These are phyloP conservation scores for Epithele typhae DNA, from an alignment of 768 basidiomycete species.

Conservation along the genomic window DNA sequence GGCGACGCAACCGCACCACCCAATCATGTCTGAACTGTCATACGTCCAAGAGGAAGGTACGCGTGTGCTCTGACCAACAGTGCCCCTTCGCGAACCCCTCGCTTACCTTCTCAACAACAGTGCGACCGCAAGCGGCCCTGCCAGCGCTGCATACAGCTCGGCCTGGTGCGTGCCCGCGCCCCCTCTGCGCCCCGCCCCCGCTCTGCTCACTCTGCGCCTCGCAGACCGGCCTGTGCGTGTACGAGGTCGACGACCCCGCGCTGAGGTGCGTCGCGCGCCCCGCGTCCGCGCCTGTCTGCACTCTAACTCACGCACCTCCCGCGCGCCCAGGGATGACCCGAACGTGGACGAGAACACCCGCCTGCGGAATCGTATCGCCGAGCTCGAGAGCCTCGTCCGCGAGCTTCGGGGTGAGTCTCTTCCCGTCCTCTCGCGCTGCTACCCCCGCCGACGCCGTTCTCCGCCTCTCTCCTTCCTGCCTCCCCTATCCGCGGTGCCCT, in stretches of 20 bases:
- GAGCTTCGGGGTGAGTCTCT: slow-evolving; percentile 65
- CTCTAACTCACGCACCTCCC: background rate
- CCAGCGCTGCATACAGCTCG: slow-evolving; percentile 85
- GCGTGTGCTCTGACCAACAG: slow-evolving; percentile 17
- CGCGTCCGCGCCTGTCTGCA: background rate
- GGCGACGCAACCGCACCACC: slow-evolving; percentile 88
- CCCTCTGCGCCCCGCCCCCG: too few relatives aligned
- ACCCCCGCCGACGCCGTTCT: background rate
- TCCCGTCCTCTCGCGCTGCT: background rate
- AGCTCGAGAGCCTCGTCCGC: slow-evolving; percentile 87
- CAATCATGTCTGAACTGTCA: slow-evolving; percentile 88
- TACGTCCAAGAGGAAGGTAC: slow-evolving; percentile 89
- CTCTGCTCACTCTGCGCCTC: background rate
- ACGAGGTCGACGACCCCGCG: slow-evolving; percentile 89
- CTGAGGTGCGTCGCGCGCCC: slow-evolving; percentile 47
- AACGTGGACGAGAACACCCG: slow-evolving; percentile 84
- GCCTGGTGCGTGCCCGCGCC: slow-evolving; percentile 47
- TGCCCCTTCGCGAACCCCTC: background rate
- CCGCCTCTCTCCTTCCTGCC: too few relatives aligned
- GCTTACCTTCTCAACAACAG: slow-evolving; percentile 34
- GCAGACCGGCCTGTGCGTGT: slow-evolving; percentile 91
- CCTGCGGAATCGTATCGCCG: slow-evolving; percentile 82
- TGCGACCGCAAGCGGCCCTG: slow-evolving; percentile 93
- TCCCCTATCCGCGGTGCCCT: too few relatives aligned
- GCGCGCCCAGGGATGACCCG: slow-evolving; percentile 67